Base-by-base conservation (phyloP, 257 asterid genomes). In the Linderniella brevidens region DNA sequence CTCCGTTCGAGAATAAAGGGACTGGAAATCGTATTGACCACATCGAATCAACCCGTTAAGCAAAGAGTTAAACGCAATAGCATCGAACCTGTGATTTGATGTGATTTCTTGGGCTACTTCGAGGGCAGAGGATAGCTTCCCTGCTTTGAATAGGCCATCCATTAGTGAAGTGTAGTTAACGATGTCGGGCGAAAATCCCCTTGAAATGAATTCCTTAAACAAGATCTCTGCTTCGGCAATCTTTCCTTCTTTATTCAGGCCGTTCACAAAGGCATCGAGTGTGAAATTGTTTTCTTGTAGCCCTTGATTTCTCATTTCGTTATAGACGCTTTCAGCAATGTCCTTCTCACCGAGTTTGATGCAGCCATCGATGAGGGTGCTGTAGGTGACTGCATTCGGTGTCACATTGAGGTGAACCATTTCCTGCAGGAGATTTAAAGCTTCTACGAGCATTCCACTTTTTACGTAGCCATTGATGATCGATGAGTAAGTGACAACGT, bases 101-200 rank as follows among this genome's bases (percentile, higher is more conserved):
- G 50, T 66, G 59, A 84, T 72, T 66, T 74, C 92, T 70, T 78
- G 67, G 41, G 74, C 84, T 46, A 78, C 67, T 61, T 66, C 77
- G 37, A 88, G 71, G 55, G 98, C 95, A 56, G 75, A 66, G 0
- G 94, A 67, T 4, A 53, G 76, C 63, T 71, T 74, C 49, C 94
- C 94, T 36, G 80, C 65, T 73, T 88, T 84, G 68, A 88, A 88
- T 53, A 84, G 63, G 19, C 70, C 90, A 63, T 84, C 95, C 84
- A 88, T 80, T 57, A 88, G 57, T 19, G 86, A 68, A 5, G 98
- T 84, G 68, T 78, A 80, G 56, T 72, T 88, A 35, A 84, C 92
- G 64, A 52, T 67, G 68, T 84, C 98, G 35, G 84, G 88, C 48
- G 52, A 38, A 67, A 72, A 63, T 49, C 93, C 94, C 39, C 67